Evolutionary conservation across 768 basidiomycete genomes (phyloP).

Genomic region (Lactarius hengduanensis): DNA sequence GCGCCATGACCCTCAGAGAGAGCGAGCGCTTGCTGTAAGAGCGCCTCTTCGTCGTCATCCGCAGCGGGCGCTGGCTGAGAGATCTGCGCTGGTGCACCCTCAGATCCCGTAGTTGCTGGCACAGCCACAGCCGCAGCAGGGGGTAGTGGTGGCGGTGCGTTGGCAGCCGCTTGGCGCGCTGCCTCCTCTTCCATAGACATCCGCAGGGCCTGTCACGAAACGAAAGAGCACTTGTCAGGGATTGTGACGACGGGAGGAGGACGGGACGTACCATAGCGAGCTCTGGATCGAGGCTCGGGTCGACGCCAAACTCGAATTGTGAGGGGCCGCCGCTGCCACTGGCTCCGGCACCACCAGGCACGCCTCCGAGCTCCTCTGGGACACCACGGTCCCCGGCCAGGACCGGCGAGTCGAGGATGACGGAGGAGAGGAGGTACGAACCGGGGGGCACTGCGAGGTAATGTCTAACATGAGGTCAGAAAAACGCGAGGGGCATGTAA

Average conservation of each 20-base stretch:
- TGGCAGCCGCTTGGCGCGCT: conserved; percentile 62
- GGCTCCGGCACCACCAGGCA: conserved; percentile 44
- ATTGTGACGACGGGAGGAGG: neutral
- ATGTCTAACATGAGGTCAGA: conserved; percentile 53
- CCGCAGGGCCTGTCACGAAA: conserved; percentile 70
- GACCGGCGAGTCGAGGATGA: conserved; percentile 76
- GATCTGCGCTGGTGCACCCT: conserved; percentile 35
- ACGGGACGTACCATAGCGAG: conserved; percentile 78
- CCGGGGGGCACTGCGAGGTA: conserved; percentile 77
- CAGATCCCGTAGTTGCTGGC: conserved; percentile 33
- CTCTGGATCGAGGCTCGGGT: conserved; percentile 94
- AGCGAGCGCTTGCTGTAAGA: conserved; percentile 74
- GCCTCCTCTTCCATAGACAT: conserved; percentile 97
- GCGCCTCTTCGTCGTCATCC: conserved; percentile 75
- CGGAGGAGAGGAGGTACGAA: conserved; percentile 77
- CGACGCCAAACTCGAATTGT: conserved; percentile 83
- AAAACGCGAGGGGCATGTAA: neutral
- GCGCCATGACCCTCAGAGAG: conserved; percentile 54
- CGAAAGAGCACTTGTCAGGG: neutral
- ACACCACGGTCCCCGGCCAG: conserved; percentile 78
- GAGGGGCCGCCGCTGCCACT: conserved; percentile 34
- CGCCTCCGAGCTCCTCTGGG: conserved; percentile 52
- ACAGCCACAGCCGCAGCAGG: conserved; percentile 37
- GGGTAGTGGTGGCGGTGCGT: conserved; percentile 35
- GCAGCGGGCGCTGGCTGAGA: conserved; percentile 40